Evolutionary conservation across 208 protist genomes (phyloP).

Genomic region (Trypanosoma conorhini): DNA sequence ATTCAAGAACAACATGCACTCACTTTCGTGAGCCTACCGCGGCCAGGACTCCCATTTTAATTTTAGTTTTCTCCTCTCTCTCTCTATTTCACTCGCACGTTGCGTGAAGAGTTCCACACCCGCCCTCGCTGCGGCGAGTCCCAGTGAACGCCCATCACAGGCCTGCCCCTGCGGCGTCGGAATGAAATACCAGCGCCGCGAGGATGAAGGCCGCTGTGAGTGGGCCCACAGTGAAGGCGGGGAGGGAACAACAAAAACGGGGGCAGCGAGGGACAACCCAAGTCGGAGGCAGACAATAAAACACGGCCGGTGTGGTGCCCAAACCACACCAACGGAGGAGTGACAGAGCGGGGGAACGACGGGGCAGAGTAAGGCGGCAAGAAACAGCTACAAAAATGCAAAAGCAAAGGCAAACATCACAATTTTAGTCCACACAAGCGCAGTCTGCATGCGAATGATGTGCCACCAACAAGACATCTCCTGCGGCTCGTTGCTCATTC

Average conservation of each 20-base stretch:
- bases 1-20: not conserved
- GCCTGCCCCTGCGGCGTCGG: too few relatives aligned
- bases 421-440: not conserved
- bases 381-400: not conserved
- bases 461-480: not conserved
- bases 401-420: not conserved
- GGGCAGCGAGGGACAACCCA: not conserved
- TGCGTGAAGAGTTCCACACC: too few relatives aligned
- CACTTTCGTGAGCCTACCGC: not conserved
- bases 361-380: not conserved
- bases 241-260: not conserved
- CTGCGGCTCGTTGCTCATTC: not conserved
- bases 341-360: not conserved
- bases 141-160: too few relatives aligned
- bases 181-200: too few relatives aligned
- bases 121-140: too few relatives aligned
- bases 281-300: not conserved
- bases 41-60: not conserved
- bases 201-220: not conserved
- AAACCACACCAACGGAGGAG: not conserved
- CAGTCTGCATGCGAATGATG: not conserved
- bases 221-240: not conserved
- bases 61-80: too few relatives aligned
- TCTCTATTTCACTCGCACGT: too few relatives aligned
- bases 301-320: not conserved